These are phyloP conservation scores for Conticribra guillardii DNA, from an alignment of 108 stramenopile genomes.

Conservation along the genomic window DNA sequence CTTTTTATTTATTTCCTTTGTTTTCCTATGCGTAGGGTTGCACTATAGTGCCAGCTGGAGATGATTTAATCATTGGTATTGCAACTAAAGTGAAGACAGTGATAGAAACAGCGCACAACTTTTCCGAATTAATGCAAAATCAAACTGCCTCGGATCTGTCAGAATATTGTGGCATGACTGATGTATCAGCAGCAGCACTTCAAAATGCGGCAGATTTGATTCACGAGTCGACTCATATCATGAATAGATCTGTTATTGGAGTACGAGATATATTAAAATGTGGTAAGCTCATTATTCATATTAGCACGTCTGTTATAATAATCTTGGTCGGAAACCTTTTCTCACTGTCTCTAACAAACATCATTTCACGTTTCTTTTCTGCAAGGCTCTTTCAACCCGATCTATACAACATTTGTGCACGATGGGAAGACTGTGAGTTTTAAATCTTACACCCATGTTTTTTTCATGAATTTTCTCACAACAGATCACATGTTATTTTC, in stretches of 20 bases:
- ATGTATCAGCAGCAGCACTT: conserved; percentile 4
- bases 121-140: conserved; percentile 19
- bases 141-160: conserved; percentile 1
- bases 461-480: background rate
- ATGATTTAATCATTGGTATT: background rate
- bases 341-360: background rate
- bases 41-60: conserved; percentile 11
- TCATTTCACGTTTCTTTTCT: background rate
- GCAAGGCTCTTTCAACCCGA: conserved; percentile 28
- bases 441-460: no score
- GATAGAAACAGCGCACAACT: conserved; percentile 1
- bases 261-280: conserved; percentile 13
- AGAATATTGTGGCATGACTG: conserved; percentile 18
- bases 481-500: background rate
- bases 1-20: background rate
- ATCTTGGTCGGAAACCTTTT: background rate
- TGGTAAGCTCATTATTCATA: background rate
- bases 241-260: conserved; percentile 17
- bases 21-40: conserved; percentile 18
- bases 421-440: no score
- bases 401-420: conserved; percentile 34
- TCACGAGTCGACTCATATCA: conserved; percentile 8
- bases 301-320: background rate
- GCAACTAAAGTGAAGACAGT: background rate
- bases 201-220: conserved; percentile 7